These are phyloP conservation scores for Tetradesmus obliquus DNA, from an alignment of 139 green algal genomes.

Conservation along the genomic window DNA sequence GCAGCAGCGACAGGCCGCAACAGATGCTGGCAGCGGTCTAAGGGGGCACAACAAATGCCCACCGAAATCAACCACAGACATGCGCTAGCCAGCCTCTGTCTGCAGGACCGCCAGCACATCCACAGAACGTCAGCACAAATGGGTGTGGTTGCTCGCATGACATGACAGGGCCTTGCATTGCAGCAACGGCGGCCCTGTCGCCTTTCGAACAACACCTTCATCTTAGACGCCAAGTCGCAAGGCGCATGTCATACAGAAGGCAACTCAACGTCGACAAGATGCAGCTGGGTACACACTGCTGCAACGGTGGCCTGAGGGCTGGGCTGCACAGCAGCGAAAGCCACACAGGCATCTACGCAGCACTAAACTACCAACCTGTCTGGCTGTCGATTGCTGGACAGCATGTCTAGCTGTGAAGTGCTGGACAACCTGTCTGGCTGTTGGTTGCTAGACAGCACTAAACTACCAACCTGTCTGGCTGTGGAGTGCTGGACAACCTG, in stretches of 20 bases:
- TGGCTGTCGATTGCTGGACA: too few species aligned
- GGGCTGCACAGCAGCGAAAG: neutral
- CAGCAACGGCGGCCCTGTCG: neutral
- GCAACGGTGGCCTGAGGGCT: neutral
- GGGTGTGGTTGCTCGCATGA: neutral
- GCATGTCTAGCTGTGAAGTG: too few species aligned
- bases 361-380: too few species aligned
- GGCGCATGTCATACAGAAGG: neutral
- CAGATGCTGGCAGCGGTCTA: neutral
- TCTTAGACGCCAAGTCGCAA: neutral
- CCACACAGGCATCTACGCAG: neutral
- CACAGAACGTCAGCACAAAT: neutral
- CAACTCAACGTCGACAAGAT: neutral
- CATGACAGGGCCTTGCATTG: neutral
- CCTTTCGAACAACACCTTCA: neutral
- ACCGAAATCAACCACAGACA: neutral
- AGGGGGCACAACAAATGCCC: neutral
- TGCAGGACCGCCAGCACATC: too few species aligned
- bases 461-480: too few species aligned
- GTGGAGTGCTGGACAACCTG: too few species aligned
- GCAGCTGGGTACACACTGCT: neutral
- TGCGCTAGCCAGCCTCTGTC: neutral
- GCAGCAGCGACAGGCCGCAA: neutral
- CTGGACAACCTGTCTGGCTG: too few species aligned
- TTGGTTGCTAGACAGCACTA: too few species aligned